A percentile compares a stretch with the other conserved stretches of the same genome.
phyloP scores from a whole-genome alignment of 495 filamentous ascomycete genomes.

The Rhypophila decipiens region DNA sequence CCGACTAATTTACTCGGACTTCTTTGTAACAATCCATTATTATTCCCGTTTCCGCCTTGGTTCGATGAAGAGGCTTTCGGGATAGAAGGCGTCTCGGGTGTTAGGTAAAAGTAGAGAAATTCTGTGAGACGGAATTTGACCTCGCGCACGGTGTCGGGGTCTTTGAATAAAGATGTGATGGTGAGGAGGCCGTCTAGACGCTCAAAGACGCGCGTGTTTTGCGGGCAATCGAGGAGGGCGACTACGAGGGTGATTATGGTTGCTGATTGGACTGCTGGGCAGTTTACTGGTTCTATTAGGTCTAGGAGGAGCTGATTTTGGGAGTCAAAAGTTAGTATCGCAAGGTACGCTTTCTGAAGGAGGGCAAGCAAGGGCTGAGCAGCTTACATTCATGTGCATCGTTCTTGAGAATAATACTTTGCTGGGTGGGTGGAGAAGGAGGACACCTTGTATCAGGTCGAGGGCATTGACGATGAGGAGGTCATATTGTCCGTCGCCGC shows the following conservation, averaged over 20 bases:
- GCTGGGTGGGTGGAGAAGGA: slow-evolving; percentile 90
- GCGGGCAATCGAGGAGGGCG: slow-evolving; percentile 72
- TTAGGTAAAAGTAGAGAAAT: slow-evolving; percentile 96
- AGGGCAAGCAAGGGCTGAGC: neutral
- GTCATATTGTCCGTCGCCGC: slow-evolving; percentile 76
- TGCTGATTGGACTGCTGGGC: slow-evolving; percentile 81
- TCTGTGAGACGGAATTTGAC: slow-evolving; percentile 92
- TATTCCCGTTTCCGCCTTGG: slow-evolving; percentile 21
- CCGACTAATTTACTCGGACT: slow-evolving; percentile 65
- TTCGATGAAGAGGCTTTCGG: slow-evolving; percentile 29
- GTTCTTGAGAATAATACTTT: slow-evolving; percentile 81
- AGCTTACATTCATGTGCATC: slow-evolving; percentile 81
- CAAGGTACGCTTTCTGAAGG: neutral
- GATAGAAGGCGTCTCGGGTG: slow-evolving; percentile 72
- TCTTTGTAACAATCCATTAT: slow-evolving; percentile 47
- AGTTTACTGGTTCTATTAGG: slow-evolving; percentile 88
- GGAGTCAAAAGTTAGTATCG: neutral
- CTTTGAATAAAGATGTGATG: slow-evolving; percentile 89
- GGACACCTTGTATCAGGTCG: slow-evolving; percentile 81
- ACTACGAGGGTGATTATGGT: slow-evolving; percentile 86
- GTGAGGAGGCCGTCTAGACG: slow-evolving; percentile 86
- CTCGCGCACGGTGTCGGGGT: slow-evolving; percentile 68
- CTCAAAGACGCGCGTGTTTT: slow-evolving; percentile 88
- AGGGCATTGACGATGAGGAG: slow-evolving; percentile 82
- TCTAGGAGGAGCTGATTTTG: slow-evolving; percentile 68